phyloP scores from a whole-genome alignment of 2,329 filamentous ascomycete species.

The Taxawa tesnikishii region DNA sequence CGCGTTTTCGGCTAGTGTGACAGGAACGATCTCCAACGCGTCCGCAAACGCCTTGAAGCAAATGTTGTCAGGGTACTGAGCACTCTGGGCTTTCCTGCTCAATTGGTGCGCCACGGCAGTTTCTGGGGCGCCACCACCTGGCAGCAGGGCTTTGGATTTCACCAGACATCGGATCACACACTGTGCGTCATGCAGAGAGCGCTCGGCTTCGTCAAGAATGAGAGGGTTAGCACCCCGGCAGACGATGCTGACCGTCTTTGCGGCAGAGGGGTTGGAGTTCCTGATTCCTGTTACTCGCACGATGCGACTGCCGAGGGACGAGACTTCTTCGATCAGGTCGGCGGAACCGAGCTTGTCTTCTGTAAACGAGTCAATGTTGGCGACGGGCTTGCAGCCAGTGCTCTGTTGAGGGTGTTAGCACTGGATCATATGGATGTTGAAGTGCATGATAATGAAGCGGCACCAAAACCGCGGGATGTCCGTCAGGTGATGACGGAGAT shows the following conservation, averaged over 20 bases:
- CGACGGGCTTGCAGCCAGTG: constrained; percentile 96
- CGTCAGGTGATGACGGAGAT: not conserved
- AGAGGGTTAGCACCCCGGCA: constrained; percentile 87
- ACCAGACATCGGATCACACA: constrained; percentile 95
- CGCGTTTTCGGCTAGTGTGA: constrained; percentile 92
- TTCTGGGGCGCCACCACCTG: constrained; percentile 90
- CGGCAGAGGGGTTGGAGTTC: constrained; percentile 44
- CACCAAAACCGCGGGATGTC: no score
- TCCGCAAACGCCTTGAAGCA: constrained; percentile 99
- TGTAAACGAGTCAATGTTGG: constrained; percentile 95
- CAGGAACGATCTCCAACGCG: constrained; percentile 92
- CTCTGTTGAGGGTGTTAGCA: no score
- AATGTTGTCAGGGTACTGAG: constrained; percentile 87
- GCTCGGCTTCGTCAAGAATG: constrained; percentile 94
- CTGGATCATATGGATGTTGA: no score
- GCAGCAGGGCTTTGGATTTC: constrained; percentile 99
- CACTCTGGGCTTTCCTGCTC: constrained; percentile 65
- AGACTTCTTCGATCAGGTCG: constrained; percentile 85
- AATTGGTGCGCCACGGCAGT: constrained; percentile 89
- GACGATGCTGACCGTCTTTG: constrained; percentile 82
- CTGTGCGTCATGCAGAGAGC: constrained; percentile 90
- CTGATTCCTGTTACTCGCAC: constrained; percentile 93
- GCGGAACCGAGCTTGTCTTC: constrained; percentile 95
- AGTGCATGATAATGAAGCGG: no score
- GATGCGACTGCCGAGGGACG: constrained; percentile 77